Evolutionary conservation across 1,139 yeast species (phyloP).

Genomic region (Suhomyces kunorum): DNA sequence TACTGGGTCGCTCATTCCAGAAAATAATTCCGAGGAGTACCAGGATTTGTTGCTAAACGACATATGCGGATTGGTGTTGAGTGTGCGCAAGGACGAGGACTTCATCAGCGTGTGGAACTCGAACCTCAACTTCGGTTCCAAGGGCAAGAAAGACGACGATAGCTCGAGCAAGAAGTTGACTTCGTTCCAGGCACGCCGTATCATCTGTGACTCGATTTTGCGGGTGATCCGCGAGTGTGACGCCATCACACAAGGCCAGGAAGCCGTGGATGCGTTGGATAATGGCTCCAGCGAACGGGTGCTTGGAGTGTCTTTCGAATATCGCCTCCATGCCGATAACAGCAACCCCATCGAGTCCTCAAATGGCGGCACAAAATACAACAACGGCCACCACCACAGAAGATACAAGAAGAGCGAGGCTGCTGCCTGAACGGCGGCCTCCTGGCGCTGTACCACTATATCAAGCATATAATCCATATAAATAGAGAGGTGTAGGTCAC

Average conservation of each 20-base stretch:
- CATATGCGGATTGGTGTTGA: conserved; percentile 53
- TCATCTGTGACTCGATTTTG: conserved; percentile 50
- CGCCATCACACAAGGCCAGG: conserved; percentile 37
- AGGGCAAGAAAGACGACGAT: conserved; percentile 25
- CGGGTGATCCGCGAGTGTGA: conserved; percentile 53
- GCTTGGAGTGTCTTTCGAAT: conserved; percentile 48
- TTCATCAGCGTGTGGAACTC: conserved; percentile 57
- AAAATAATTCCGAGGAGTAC: conserved; percentile 25
- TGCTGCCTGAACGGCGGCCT: background rate
- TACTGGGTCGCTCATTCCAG: conserved; percentile 48
- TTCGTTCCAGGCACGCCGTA: conserved; percentile 48
- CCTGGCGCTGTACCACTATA: background rate
- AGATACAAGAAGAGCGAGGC: conserved; percentile 11
- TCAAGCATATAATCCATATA: background rate
- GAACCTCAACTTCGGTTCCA: conserved; percentile 37
- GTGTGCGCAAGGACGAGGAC: conserved; percentile 52
- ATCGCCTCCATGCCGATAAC: conserved; percentile 46
- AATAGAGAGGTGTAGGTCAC: background rate
- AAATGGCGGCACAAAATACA: conserved; percentile 12
- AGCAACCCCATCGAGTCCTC: conserved; percentile 20
- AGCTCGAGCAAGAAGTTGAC: conserved; percentile 35
- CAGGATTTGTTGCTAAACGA: conserved; percentile 44
- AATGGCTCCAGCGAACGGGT: conserved; percentile 44
- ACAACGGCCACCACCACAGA: conserved; percentile 15
- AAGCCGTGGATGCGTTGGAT: conserved; percentile 34